phyloP scores from a whole-genome alignment of 345 rosid species.

The Laguncularia racemosa region DNA sequence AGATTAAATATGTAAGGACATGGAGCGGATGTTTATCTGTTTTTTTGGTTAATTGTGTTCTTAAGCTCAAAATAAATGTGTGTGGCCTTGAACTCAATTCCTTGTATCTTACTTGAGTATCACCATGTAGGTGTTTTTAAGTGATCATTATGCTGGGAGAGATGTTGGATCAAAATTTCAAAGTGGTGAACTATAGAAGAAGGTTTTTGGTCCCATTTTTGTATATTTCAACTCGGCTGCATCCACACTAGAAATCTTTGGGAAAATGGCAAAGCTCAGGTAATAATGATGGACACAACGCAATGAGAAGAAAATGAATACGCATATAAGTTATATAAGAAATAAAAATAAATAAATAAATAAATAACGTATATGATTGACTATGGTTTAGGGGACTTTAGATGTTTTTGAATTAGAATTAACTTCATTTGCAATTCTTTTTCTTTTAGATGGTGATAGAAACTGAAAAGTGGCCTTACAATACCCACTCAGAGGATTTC shows the following conservation, averaged over 20 bases:
- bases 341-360: no score
- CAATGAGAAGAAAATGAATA: neutral
- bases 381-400: no score
- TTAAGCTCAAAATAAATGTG: no score
- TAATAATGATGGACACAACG: neutral
- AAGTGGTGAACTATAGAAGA: constrained; percentile 33
- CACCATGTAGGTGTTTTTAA: constrained; percentile 24
- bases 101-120: neutral
- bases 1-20: no score
- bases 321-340: no score
- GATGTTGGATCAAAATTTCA: constrained; percentile 11
- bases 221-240: constrained; percentile 26
- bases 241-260: constrained; percentile 13
- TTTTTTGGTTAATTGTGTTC: neutral
- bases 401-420: neutral
- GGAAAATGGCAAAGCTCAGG: constrained; percentile 36
- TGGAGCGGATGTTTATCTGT: no score
- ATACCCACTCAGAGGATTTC: constrained; percentile 20
- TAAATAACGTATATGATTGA: no score
- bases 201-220: constrained; percentile 31
- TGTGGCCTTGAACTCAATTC: neutral
- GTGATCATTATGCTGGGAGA: constrained; percentile 29
- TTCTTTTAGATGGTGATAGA: constrained; percentile 13
- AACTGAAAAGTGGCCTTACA: constrained; percentile 28
- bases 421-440: neutral